These are phyloP conservation scores for Penicillium aurantiogriseum DNA, from an alignment of 2,329 filamentous ascomycete genomes.

Conservation along the genomic window DNA sequence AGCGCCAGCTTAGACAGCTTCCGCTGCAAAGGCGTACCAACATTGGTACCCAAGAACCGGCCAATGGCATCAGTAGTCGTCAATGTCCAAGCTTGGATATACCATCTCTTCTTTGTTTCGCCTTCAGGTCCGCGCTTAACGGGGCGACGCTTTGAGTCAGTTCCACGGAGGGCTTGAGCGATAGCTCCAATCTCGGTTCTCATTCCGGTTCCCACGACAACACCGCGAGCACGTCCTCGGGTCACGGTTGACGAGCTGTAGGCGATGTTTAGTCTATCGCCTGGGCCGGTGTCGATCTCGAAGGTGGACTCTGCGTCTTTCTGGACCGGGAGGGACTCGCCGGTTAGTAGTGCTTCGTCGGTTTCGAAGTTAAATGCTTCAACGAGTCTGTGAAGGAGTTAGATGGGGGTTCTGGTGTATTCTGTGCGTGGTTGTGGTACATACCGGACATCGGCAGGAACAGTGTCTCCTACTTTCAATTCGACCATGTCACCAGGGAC, in stretches of 20 bases:
- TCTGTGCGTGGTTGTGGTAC: background rate
- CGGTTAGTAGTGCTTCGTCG: slow-evolving; percentile 65
- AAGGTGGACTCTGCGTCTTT: slow-evolving; percentile 51
- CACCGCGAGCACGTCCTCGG: slow-evolving; percentile 58
- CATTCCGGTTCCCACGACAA: slow-evolving; percentile 63
- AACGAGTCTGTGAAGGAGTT: slow-evolving; percentile 39
- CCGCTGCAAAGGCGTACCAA: slow-evolving; percentile 67
- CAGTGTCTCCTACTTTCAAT: slow-evolving; percentile 59
- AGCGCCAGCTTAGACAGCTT: slow-evolving; percentile 68
- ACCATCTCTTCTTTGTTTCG: slow-evolving; percentile 54
- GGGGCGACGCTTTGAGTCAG: slow-evolving; percentile 52
- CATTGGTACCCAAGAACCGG: slow-evolving; percentile 64
- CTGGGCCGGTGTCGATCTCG: slow-evolving; percentile 54
- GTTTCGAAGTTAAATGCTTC: slow-evolving; percentile 71
- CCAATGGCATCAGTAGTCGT: slow-evolving; percentile 60
- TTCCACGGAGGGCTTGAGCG: slow-evolving; percentile 61
- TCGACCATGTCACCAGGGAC: slow-evolving; percentile 62
- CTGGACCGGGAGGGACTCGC: slow-evolving; percentile 60
- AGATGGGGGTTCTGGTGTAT: background rate
- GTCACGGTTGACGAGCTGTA: slow-evolving; percentile 63
- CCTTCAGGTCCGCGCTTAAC: slow-evolving; percentile 53
- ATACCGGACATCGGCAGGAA: slow-evolving; percentile 61
- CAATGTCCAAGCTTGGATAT: slow-evolving; percentile 51
- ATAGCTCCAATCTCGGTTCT: slow-evolving; percentile 65
- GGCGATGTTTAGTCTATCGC: slow-evolving; percentile 61